Conservation (phyloP, 345 rosid genomes). For the Sonneratia alba region DNA sequence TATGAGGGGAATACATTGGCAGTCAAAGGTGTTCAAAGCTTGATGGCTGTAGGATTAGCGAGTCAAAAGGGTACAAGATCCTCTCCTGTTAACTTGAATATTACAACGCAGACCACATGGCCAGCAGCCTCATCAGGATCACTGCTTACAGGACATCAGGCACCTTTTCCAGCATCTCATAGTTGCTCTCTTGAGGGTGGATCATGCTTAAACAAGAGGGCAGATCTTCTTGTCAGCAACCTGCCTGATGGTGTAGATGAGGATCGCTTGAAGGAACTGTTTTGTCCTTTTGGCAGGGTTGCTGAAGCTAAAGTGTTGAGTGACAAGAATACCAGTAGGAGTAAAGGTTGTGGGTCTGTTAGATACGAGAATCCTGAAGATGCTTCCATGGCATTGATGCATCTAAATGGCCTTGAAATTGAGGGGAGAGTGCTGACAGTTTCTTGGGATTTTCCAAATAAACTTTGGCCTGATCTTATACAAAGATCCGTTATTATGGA, state of each 20-base stretch:
- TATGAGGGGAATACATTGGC: background rate
- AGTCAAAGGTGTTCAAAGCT: background rate
- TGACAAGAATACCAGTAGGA: constrained; percentile 3
- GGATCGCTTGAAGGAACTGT: constrained; percentile 6
- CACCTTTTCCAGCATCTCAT: background rate
- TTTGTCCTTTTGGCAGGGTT: constrained; percentile 15
- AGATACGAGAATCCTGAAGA: constrained; percentile 6
- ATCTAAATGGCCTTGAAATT: constrained; percentile 16
- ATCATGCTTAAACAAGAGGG: background rate
- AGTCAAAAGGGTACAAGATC: background rate
- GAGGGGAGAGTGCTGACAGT: constrained; percentile 13
- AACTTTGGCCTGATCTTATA: background rate
- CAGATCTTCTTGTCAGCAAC: constrained; percentile 8
- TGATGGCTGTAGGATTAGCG: background rate
- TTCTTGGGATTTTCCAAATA: background rate
- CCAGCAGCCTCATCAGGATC: background rate
- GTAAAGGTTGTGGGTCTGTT: constrained; percentile 16
- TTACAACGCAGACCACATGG: background rate
- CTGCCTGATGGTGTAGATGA: constrained; percentile 10
- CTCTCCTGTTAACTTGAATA: background rate
- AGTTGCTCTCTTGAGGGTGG: background rate
- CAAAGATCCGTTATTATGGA: background rate
- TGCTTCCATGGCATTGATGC: constrained; percentile 14
- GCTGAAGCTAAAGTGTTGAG: constrained; percentile 8
- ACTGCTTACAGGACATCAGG: background rate